These are phyloP conservation scores for Claviceps sp. DNA, from an alignment of 2,329 filamentous ascomycete genomes.

Conservation along the genomic window DNA sequence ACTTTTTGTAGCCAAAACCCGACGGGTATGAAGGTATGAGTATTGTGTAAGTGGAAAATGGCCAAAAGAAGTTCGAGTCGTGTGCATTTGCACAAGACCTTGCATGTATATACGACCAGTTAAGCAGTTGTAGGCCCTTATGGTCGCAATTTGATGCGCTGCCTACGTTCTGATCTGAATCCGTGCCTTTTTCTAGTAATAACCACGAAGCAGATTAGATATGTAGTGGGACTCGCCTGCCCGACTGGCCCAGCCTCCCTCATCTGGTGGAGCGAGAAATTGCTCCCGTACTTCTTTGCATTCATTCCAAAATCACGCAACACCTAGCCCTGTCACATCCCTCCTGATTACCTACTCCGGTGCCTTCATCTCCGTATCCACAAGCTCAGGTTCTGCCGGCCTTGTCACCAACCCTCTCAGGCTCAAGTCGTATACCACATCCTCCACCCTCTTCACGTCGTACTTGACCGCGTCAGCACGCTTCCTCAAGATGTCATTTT, in stretches of 20 bases:
- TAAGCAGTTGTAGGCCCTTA: not conserved
- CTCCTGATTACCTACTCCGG: conserved; percentile 12
- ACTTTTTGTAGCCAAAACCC: not conserved
- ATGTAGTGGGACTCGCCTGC: too few relatives aligned
- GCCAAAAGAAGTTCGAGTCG: not conserved
- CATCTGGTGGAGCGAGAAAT: not conserved
- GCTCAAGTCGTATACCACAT: conserved; percentile 91
- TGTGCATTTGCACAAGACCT: not conserved
- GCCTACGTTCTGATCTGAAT: not conserved
- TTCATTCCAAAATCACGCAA: not conserved
- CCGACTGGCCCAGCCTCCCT: not conserved
- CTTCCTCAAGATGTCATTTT: conserved; percentile 84
- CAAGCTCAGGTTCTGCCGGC: conserved; percentile 9
- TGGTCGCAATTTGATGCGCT: not conserved
- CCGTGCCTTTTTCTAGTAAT: not conserved
- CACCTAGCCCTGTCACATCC: not conserved
- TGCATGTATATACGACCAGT: not conserved
- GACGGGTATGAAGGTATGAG: not conserved
- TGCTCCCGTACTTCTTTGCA: too few relatives aligned
- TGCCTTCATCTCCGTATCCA: conserved; percentile 25
- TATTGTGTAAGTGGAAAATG: not conserved
- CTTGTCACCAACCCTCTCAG: conserved; percentile 66
- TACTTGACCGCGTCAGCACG: conserved; percentile 93
- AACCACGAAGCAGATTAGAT: not conserved
- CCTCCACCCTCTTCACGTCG: conserved; percentile 93